Conservation (phyloP, 768 basidiomycete species). For the Naganishia kalamii region DNA sequence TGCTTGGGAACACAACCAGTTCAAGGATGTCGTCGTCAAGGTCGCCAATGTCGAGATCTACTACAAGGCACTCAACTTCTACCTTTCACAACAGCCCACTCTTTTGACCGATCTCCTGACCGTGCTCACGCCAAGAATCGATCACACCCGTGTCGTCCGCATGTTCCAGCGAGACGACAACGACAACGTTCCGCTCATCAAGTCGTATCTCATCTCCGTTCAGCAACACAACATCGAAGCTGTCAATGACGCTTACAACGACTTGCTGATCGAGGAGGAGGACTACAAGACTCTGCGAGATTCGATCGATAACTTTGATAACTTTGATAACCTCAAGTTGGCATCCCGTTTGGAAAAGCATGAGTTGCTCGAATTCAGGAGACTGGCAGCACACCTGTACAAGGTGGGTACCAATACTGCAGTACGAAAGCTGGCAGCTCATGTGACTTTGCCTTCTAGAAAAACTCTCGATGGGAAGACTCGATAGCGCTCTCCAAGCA, state of each 20-base stretch:
- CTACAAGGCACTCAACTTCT: constrained; percentile 91
- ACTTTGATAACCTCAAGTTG: constrained; percentile 85
- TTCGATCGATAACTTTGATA: constrained; percentile 96
- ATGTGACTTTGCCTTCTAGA: constrained; percentile 52
- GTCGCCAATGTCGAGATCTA: constrained; percentile 98
- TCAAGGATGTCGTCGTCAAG: constrained; percentile 95
- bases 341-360: constrained; percentile 82
- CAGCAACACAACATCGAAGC: constrained; percentile 95
- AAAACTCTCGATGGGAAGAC: constrained; percentile 93
- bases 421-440: not conserved
- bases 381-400: constrained; percentile 90
- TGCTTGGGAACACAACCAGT: constrained; percentile 99
- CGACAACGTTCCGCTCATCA: constrained; percentile 91
- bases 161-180: constrained; percentile 76
- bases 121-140: constrained; percentile 86
- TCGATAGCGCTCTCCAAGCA: constrained; percentile 91
- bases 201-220: constrained; percentile 92
- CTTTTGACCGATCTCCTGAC: constrained; percentile 87
- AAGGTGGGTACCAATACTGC: constrained; percentile 55
- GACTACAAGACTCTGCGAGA: constrained; percentile 96
- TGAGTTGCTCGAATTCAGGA: constrained; percentile 85
- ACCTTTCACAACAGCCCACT: constrained; percentile 85
- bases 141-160: constrained; percentile 88
- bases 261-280: constrained; percentile 97
- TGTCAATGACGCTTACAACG: constrained; percentile 96